Percentiles rank a stretch among this genome's conserved stretches.
Conservation (phyloP, 2,329 filamentous ascomycete species). For the Colletotrichum tamarilloi region DNA sequence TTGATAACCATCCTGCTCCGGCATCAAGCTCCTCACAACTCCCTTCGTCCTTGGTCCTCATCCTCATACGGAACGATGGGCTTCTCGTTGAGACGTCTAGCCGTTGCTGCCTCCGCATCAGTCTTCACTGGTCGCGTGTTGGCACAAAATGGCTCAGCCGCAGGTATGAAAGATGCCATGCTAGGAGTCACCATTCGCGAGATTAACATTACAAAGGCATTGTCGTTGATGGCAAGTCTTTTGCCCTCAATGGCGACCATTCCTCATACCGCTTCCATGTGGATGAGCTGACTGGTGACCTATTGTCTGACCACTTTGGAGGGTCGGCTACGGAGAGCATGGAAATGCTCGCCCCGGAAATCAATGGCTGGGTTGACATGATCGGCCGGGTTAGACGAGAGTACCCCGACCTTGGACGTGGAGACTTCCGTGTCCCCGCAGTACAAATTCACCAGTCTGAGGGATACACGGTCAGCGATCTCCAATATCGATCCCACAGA, state of each 20-base stretch:
- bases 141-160: constrained; percentile 9
- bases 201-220: constrained; percentile 52
- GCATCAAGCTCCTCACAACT: not conserved
- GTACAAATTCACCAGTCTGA: constrained; percentile 68
- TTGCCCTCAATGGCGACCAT: constrained; percentile 65
- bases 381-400: constrained; percentile 65
- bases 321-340: constrained; percentile 62
- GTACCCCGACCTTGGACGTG: constrained; percentile 72
- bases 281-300: constrained; percentile 64
- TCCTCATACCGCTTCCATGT: constrained; percentile 74
- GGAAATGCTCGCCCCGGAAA: constrained; percentile 44
- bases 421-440: constrained; percentile 71
- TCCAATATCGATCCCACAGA: constrained; percentile 68
- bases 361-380: constrained; percentile 65
- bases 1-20: not conserved
- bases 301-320: constrained; percentile 72
- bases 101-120: constrained; percentile 3
- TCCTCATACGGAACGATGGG: not conserved
- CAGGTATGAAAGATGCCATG: not conserved
- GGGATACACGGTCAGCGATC: constrained; percentile 68
- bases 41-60: not conserved
- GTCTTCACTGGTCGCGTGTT: not conserved
- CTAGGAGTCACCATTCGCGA: no score
- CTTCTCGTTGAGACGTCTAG: not conserved
- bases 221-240: constrained; percentile 64